These are phyloP conservation scores for Galerina marginata DNA, from an alignment of 768 basidiomycete species.

Conservation along the genomic window DNA sequence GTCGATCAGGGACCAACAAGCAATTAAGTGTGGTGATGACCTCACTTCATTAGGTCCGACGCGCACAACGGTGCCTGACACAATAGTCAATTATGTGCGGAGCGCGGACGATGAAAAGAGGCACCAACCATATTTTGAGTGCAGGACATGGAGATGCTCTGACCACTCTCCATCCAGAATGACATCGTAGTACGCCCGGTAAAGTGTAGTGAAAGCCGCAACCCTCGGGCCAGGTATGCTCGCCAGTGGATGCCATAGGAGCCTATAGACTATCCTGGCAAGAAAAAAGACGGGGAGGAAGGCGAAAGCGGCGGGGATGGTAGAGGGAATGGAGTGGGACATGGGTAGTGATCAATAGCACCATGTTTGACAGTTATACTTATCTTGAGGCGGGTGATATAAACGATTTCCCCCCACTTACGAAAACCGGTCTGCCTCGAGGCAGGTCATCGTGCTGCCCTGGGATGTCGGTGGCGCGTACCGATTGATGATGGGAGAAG, in stretches of 20 bases:
- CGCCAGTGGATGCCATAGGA: conserved; percentile 32
- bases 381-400: background rate
- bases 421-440: too few relatives aligned
- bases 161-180: conserved; percentile 29
- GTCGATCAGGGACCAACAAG: background rate
- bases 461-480: too few relatives aligned
- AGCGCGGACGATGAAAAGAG: background rate
- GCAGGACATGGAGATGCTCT: conserved; percentile 31
- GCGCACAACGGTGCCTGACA: conserved; percentile 40
- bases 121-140: conserved; percentile 29
- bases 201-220: conserved; percentile 31
- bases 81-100: background rate
- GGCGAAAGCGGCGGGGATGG: background rate
- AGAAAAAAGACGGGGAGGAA: conserved; percentile 1
- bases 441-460: too few relatives aligned
- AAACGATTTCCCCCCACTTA: too few relatives aligned
- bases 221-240: conserved; percentile 34
- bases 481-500: too few relatives aligned
- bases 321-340: background rate
- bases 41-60: conserved; percentile 43
- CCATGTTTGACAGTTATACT: conserved; percentile 3
- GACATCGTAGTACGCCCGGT: conserved; percentile 34
- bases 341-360: background rate
- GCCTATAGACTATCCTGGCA: conserved; percentile 11
- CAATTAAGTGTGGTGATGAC: background rate